phyloP scores from a whole-genome alignment of 2,329 filamentous ascomycete genomes.

The Rhynchosporium secalis region DNA sequence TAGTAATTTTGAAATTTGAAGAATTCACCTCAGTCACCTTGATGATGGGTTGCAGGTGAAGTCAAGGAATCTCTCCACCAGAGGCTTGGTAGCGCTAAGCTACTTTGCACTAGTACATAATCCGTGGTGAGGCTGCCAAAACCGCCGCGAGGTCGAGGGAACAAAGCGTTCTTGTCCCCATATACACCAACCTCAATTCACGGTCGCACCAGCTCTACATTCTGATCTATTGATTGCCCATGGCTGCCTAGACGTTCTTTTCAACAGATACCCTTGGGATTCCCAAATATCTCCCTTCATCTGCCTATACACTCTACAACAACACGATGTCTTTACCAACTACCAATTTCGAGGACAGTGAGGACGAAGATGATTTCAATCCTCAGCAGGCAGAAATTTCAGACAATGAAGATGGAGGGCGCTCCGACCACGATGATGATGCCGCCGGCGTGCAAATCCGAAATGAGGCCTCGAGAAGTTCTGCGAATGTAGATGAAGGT shows the following conservation, averaged over 20 bases:
- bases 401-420: conserved; percentile 61
- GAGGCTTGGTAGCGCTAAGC: neutral
- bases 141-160: neutral
- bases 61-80: neutral
- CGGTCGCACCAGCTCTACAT: neutral
- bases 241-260: conserved; percentile 19
- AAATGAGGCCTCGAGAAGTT: conserved; percentile 34
- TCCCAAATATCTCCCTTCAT: conserved; percentile 5
- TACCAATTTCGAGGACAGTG: conserved; percentile 53
- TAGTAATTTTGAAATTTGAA: too few species aligned
- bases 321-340: conserved; percentile 36
- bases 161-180: neutral
- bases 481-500: conserved; percentile 46
- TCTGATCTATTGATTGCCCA: neutral
- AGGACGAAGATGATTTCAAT: conserved; percentile 87
- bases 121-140: conserved; percentile 8
- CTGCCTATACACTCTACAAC: conserved; percentile 1
- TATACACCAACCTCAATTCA: neutral
- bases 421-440: conserved; percentile 33
- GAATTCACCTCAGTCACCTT: too few species aligned
- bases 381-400: conserved; percentile 73
- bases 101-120: neutral
- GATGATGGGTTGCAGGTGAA: neutral
- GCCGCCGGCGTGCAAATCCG: conserved; percentile 34
- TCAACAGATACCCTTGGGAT: conserved; percentile 20